Base-by-base conservation (phyloP, 2,329 filamentous ascomycete species). In the Clathrospora elynae region DNA sequence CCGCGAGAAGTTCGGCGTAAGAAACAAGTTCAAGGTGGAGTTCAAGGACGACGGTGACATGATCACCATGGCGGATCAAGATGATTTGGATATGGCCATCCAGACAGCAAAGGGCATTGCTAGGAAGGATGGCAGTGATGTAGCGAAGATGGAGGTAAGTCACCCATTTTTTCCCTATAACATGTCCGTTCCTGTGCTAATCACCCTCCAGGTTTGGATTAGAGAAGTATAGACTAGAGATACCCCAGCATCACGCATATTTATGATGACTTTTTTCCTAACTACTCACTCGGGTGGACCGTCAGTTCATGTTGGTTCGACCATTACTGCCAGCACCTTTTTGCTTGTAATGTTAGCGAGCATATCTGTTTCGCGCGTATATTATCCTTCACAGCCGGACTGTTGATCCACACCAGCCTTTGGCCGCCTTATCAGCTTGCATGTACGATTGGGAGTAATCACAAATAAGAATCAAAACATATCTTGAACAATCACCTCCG, bases 31-130 rank as follows among this genome's bases (percentile, higher is more conserved):
- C 75, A 95, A 91, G 78, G 86, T 96, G 71, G 93, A 93, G 76
- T 83, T 91, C 58, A 83, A 81, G 62, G 90, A 95, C 52, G 93
- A 97, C 57, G 87, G 89, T 56, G 92, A 97, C 64, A 92, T 96
- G 87, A 95, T 99, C 64, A 96, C 92, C 20, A 86, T 99, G 82
- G 90, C 87, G 19, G 93, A 99, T 69, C 89, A 96, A 70, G 93
- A 99, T 63, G 93, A 99, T 73, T 73, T 96, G 51, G 91, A 97
- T 35, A 88, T 96, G 83, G 84, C 89, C 18, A 78, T 97, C 39
- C 80, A 82, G 68, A 80, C 77, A 32, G 84, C 85, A 5, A 88
- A 83, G 69, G 80, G 80, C 35, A 74, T 76, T 46, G 90, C 87
- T 33, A 82, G 78, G 72, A 87, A 82, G 69, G 86, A 92, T 66